phyloP scores from a whole-genome alignment of 257 asterid species.

The Buddleja alternifolia region DNA sequence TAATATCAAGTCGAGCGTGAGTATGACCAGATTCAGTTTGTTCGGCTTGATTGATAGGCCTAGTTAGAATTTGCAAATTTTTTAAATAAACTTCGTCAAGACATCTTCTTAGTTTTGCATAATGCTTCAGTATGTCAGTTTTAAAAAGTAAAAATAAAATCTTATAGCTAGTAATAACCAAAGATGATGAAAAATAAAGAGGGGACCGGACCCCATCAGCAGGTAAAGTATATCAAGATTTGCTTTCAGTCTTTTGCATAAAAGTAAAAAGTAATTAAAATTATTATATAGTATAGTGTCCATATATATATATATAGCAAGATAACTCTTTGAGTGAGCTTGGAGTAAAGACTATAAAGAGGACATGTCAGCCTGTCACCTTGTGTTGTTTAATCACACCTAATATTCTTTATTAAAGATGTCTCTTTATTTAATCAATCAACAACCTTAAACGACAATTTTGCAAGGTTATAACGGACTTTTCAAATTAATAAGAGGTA shows the following conservation, averaged over 20 bases:
- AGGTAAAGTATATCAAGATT: not conserved
- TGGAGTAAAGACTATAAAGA: conserved; percentile 33
- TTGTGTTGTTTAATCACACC: conserved; percentile 32
- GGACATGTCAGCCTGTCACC: conserved; percentile 33
- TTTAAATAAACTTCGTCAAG: too few relatives aligned
- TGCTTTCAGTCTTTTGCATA: not conserved
- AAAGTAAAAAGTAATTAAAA: conserved; percentile 14
- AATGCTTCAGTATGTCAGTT: too few relatives aligned
- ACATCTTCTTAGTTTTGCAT: too few relatives aligned
- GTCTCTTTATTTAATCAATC: conserved; percentile 24
- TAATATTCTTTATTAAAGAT: conserved; percentile 22
- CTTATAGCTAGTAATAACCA: too few relatives aligned
- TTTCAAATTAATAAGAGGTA: not conserved
- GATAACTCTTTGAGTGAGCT: conserved; percentile 25
- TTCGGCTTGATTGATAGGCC: too few relatives aligned
- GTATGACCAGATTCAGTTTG: too few relatives aligned
- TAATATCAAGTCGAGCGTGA: too few relatives aligned
- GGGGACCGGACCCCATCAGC: too few relatives aligned
- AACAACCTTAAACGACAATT: conserved; percentile 33
- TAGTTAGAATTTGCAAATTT: too few relatives aligned
- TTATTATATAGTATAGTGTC: not conserved
- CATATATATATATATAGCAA: conserved; percentile 12
- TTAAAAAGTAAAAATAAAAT: too few relatives aligned
- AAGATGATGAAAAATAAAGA: too few relatives aligned
- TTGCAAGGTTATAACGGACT: conserved; percentile 22